Evolutionary conservation across 2,329 filamentous ascomycete genomes (phyloP), one percentile per base, ranked within the genome.

Genomic region (Stagonosporopsis vannaccii): DNA sequence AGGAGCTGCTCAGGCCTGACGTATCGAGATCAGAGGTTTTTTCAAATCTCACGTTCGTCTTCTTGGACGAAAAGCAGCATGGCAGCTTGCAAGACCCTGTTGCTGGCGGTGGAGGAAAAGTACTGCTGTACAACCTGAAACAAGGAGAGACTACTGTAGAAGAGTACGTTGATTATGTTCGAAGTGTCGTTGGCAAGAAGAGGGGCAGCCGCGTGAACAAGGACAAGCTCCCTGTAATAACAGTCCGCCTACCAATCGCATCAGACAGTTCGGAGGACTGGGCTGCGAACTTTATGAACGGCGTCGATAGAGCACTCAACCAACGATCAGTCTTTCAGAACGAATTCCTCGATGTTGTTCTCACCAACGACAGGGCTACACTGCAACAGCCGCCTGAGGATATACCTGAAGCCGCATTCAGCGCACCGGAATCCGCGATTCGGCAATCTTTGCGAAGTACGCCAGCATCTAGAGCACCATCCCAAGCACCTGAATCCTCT

Each of bases 281-380:
- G 91, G 91, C 86, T 57, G 81, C 84, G 15, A 79, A 86, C 2
- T 88, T 96, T 63, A 84, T 88, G 62, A 87, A 83, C 5, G 79
- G 87, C 7, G 85, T 96, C 15, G 90, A 92, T 2, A 73, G 88
- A 19, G 81, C 86, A 41, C 83, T 96, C 12, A 89, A 92, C 58
- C 92, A 96, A 72, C 86, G 92, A 4, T 87, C 92, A 2, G 88
- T 97, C 49, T 87, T 94, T 65, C 92, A 97, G 70, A 92, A 90
- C 55, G 93, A 97, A 66, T 96, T 99, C 60, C 82, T 99, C 2
- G 92, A 97, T 73, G 90, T 90, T 1, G 95, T 99, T 41, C 78
- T 98, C 25, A 87, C 82, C n/a, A 90, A 89, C 46, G 89, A 98
- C 76, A 86, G 91, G 6, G 86, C 84, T 56, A 83, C 85, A 39